These are phyloP conservation scores for Neurospora sp. DNA, from an alignment of 495 filamentous ascomycete genomes.

Conservation along the genomic window DNA sequence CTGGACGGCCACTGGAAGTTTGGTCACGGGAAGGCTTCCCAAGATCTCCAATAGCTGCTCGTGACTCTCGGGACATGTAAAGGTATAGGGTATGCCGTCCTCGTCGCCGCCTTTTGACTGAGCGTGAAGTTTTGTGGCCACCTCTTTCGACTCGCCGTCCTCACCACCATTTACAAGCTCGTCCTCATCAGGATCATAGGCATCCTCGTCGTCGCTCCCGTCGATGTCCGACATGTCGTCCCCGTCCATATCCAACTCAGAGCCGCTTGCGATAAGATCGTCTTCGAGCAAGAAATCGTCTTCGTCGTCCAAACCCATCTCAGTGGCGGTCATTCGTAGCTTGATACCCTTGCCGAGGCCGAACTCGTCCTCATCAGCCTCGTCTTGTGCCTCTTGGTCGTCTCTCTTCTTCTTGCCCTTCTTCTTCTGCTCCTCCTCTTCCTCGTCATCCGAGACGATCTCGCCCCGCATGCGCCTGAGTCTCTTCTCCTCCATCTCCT, in stretches of 20 bases:
- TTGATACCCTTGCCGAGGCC: conserved; percentile 46
- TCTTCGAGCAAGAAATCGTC: conserved; percentile 89
- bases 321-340: conserved; percentile 32
- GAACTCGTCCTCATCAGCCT: conserved; percentile 43
- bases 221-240: conserved; percentile 45
- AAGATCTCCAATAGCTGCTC: conserved; percentile 60
- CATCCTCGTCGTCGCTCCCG: conserved; percentile 34
- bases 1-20: conserved; percentile 73
- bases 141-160: conserved; percentile 37
- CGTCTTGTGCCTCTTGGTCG: conserved; percentile 17
- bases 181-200: conserved; percentile 43
- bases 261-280: conserved; percentile 63
- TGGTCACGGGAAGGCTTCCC: conserved; percentile 43
- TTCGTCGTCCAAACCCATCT: conserved; percentile 69
- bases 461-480: conserved; percentile 66
- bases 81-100: conserved; percentile 64
- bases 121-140: conserved; percentile 29
- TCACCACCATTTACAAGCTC: conserved; percentile 58
- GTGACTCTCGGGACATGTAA: conserved; percentile 70
- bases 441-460: conserved; percentile 37
- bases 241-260: conserved; percentile 49
- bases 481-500: conserved; percentile 70
- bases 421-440: conserved; percentile 38
- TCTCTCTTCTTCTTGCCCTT: conserved; percentile 33
- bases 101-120: conserved; percentile 24